Evolutionary conservation across 129 eudicot genomes (phyloP), one percentile per base, ranked within the genome.

Genomic region (Flaveria sonorensis): DNA sequence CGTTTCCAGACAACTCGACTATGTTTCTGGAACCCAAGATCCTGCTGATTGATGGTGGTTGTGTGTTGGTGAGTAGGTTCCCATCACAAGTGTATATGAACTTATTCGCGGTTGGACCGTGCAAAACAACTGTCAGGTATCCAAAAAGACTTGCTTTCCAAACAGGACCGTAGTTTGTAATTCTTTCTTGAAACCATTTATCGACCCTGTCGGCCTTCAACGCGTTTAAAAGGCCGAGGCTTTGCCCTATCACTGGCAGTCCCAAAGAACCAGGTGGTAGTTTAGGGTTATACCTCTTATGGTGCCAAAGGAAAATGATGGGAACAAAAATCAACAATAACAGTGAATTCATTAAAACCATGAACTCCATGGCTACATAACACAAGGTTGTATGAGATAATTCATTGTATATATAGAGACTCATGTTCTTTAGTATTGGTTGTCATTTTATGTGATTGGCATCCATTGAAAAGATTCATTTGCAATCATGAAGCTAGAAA

Each of bases 51-150:
- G 81, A 69, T 11, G 83, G 72, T 13, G 88, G 86, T 69, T 73
- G 83, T 18, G 66, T 73, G 50, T 23, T 69, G 57, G 75, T 55
- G 5, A 85, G 83, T 46, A 36, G 32, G 46, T 62, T 77, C 1
- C 82, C 83, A 30, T 70, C 77, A 4, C 67, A 81, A 26, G 86
- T 73, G 79, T 85, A 82, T 3, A 78, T 56, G 62, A 85, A 85
- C 75, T 85, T 81, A 43, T 82, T 85, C 10, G 86, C 88, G 43
- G 73, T 59, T 28, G 75, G 79, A 24, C 88, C 86, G 36, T 85
- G 75, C 48, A 82, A 66, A 48, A 62, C 53, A 43, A 81, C 48
- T 3, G 88, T 77, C 19, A 77, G 70, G 16, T 74, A 72, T 51
- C 82, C 84, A 53, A 83, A 74, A n/a, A 83, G 75, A 70, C 53